phyloP scores from a whole-genome alignment of 306 rosid genomes.

The Gillenia trifoliata region DNA sequence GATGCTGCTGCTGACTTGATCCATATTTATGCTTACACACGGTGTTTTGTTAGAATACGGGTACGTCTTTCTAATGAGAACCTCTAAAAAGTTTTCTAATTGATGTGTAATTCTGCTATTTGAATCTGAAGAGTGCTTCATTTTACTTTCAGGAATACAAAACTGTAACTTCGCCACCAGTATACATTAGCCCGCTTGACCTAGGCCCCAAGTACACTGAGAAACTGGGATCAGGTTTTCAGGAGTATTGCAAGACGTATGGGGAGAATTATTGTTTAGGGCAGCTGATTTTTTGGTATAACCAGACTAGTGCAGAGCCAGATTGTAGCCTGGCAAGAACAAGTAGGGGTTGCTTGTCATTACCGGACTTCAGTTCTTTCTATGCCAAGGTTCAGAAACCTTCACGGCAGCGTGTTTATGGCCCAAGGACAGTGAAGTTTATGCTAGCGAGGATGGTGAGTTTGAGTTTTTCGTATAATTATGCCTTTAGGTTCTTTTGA shows the following conservation, averaged over 20 bases:
- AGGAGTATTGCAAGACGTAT: slow-evolving; percentile 79
- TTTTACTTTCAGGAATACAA: slow-evolving; percentile 62
- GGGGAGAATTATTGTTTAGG: slow-evolving; percentile 95
- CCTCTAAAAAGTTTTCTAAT: neutral
- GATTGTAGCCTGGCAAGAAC: slow-evolving; percentile 67
- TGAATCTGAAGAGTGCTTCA: slow-evolving; percentile 1
- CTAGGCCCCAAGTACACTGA: slow-evolving; percentile 86
- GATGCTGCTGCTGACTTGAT: slow-evolving; percentile 99
- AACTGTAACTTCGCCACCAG: slow-evolving; percentile 88
- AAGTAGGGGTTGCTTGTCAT: slow-evolving; percentile 80
- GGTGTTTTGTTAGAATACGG: slow-evolving; percentile 83
- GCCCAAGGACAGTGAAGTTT: slow-evolving; percentile 82
- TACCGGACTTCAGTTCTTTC: slow-evolving; percentile 88
- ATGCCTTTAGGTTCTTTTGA: neutral
- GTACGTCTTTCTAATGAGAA: slow-evolving; percentile 34
- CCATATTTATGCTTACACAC: slow-evolving; percentile 87
- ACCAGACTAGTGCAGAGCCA: slow-evolving; percentile 80
- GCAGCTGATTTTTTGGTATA: slow-evolving; percentile 95
- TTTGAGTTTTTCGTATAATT: neutral
- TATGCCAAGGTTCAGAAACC: slow-evolving; percentile 85
- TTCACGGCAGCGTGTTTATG: slow-evolving; percentile 75
- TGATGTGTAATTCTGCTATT: neutral
- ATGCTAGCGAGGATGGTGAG: slow-evolving; percentile 95
- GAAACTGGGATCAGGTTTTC: slow-evolving; percentile 73
- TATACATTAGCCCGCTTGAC: slow-evolving; percentile 96